phyloP scores from a whole-genome alignment of 352 stramenopile species.

The Pythium guiyangense region DNA sequence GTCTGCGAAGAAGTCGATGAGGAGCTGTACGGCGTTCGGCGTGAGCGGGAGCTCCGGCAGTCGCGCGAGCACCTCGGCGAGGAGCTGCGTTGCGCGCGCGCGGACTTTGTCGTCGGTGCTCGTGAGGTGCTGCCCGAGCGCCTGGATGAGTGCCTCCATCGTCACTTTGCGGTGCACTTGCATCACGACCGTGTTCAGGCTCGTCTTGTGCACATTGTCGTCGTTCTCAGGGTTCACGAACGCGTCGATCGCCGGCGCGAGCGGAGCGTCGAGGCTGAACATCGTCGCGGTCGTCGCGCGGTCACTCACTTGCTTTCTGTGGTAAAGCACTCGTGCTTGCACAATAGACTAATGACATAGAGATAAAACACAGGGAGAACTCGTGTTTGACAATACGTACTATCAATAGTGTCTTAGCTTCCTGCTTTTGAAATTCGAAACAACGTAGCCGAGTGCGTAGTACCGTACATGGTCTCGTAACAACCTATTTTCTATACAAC shows the following conservation, averaged over 20 bases:
- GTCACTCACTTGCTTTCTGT: too few species aligned
- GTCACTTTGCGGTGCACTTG: slow-evolving; percentile 74
- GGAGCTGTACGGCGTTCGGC: slow-evolving; percentile 59
- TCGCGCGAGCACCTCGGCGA: slow-evolving; percentile 85
- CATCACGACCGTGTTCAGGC: slow-evolving; percentile 87
- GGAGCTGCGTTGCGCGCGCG: slow-evolving; percentile 71
- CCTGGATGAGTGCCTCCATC: slow-evolving; percentile 79
- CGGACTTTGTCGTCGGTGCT: slow-evolving; percentile 77
- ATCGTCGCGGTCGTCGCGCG: too few species aligned
- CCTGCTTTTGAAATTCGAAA: too few species aligned
- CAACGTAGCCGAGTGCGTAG: too few species aligned
- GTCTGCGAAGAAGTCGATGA: slow-evolving; percentile 84
- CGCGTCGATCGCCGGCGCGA: slow-evolving; percentile 79
- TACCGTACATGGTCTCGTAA: too few species aligned
- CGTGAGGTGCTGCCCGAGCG: slow-evolving; percentile 66
- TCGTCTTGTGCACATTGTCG: slow-evolving; percentile 78
- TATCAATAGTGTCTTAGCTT: too few species aligned
- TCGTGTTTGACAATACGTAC: too few species aligned
- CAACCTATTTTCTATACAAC: too few species aligned
- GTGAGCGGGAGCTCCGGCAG: slow-evolving; percentile 82
- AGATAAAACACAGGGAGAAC: too few species aligned
- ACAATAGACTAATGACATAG: too few species aligned
- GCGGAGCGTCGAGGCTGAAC: slow-evolving; percentile 82
- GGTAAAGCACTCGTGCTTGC: too few species aligned
- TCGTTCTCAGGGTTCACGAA: slow-evolving; percentile 86